These are phyloP conservation scores for Tricholoma bakamatsutake DNA, from an alignment of 768 basidiomycete species.

Conservation along the genomic window DNA sequence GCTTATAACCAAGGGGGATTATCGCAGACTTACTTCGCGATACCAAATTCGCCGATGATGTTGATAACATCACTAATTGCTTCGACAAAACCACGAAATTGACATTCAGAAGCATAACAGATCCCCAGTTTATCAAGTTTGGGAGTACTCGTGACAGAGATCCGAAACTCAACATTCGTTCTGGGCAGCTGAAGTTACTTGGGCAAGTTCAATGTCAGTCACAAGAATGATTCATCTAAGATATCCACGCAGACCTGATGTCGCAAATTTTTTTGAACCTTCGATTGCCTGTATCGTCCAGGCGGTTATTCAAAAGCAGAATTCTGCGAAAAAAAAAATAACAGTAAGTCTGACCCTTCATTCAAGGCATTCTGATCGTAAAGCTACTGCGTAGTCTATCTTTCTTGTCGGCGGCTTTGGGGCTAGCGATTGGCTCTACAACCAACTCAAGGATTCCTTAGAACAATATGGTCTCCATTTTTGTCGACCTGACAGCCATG, in stretches of 20 bases:
- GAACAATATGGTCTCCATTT: slow-evolving; percentile 27
- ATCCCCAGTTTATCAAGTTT: slow-evolving; percentile 39
- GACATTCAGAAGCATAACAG: slow-evolving; percentile 28
- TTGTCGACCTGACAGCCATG: slow-evolving; percentile 37
- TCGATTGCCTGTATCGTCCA: slow-evolving; percentile 12
- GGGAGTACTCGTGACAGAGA: slow-evolving; percentile 37
- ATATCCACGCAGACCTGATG: background rate
- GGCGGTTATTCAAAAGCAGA: slow-evolving; percentile 2
- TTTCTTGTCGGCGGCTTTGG: slow-evolving; percentile 51
- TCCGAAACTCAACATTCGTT: slow-evolving; percentile 29
- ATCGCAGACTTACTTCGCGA: slow-evolving; percentile 30
- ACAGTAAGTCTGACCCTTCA: slow-evolving; percentile 8
- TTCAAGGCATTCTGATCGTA: background rate
- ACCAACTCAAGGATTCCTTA: slow-evolving; percentile 31
- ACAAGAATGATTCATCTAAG: background rate
- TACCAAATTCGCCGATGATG: slow-evolving; percentile 34
- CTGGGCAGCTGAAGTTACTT: slow-evolving; percentile 40
- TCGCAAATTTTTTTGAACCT: slow-evolving; percentile 15
- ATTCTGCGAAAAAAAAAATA: slow-evolving; percentile 8
- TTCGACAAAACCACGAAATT: slow-evolving; percentile 44
- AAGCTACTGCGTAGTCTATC: slow-evolving; percentile 22
- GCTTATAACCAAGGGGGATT: background rate
- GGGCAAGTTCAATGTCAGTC: slow-evolving; percentile 18
- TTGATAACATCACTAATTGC: slow-evolving; percentile 31
- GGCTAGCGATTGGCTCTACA: slow-evolving; percentile 43